Conservation (phyloP, 441 rosid genomes). For the Codiaeum variegatum region DNA sequence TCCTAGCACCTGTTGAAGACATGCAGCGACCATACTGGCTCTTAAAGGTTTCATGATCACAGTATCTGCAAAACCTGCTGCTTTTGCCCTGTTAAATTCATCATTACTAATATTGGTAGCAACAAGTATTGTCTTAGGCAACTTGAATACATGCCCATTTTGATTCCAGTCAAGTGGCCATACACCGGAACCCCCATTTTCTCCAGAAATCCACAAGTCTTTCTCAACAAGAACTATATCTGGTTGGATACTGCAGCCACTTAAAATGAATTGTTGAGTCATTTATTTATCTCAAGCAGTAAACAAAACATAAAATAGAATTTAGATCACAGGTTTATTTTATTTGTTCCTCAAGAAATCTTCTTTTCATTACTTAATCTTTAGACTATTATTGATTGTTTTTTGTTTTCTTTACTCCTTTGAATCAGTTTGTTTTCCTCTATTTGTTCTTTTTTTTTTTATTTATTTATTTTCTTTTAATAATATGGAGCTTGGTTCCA, state of each 20-base stretch:
- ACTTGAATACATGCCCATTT: slow-evolving; percentile 42
- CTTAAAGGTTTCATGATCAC: slow-evolving; percentile 91
- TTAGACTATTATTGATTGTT: too few species aligned
- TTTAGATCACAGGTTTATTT: not conserved
- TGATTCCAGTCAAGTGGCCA: slow-evolving; percentile 39
- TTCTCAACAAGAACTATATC: slow-evolving; percentile 85
- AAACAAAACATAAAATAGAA: slow-evolving; percentile 1
- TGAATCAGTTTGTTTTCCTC: too few species aligned
- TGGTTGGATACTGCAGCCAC: slow-evolving; percentile 42
- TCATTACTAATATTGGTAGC: slow-evolving; percentile 65
- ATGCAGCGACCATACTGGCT: slow-evolving; percentile 95
- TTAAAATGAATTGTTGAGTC: not conserved
- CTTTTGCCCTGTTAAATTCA: slow-evolving; percentile 65
- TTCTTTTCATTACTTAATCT: not conserved
- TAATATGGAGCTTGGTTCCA: too few species aligned
- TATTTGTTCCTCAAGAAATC: not conserved
- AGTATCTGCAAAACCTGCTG: slow-evolving; percentile 78
- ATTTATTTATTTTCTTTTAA: too few species aligned
- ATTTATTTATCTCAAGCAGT: not conserved
- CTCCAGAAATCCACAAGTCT: slow-evolving; percentile 68
- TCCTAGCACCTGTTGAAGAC: slow-evolving; percentile 80
- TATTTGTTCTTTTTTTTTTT: too few species aligned
- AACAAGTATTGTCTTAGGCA: slow-evolving; percentile 68
- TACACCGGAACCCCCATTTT: slow-evolving; percentile 38
- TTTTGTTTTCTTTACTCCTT: too few species aligned